phyloP scores from a whole-genome alignment of 768 basidiomycete species.

The Chalciporus chontae region DNA sequence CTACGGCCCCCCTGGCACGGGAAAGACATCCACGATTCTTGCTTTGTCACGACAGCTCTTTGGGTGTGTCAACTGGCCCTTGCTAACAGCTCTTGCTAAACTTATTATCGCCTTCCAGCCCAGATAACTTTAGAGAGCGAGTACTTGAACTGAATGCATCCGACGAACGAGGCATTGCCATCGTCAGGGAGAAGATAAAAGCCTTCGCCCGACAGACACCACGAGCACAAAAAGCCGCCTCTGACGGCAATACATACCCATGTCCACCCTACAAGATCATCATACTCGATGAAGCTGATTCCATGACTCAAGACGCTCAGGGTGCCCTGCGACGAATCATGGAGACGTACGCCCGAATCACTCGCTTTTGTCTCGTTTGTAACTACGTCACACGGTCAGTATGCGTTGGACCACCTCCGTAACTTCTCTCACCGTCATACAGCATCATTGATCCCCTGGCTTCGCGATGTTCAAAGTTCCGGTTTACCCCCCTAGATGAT shows the following conservation, averaged over 20 bases:
- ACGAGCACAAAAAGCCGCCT: slow-evolving; percentile 67
- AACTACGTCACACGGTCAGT: slow-evolving; percentile 96
- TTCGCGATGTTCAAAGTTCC: slow-evolving; percentile 98
- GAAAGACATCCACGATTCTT: slow-evolving; percentile 97
- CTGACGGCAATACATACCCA: slow-evolving; percentile 82
- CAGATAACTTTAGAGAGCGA: slow-evolving; percentile 88
- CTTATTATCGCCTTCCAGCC: slow-evolving; percentile 44
- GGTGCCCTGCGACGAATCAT: slow-evolving; percentile 96
- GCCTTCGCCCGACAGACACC: slow-evolving; percentile 93
- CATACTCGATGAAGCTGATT: slow-evolving; percentile 98
- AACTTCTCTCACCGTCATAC: slow-evolving; percentile 1
- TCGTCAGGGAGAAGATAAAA: slow-evolving; percentile 99
- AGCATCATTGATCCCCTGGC: slow-evolving; percentile 99
- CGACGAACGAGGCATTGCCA: slow-evolving; percentile 94
- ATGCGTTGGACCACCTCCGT: not conserved
- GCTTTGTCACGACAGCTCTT: slow-evolving; percentile 92
- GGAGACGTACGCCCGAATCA: slow-evolving; percentile 98
- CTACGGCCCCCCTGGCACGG: slow-evolving; percentile 98
- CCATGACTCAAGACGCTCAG: slow-evolving; percentile 99
- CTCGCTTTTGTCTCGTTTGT: slow-evolving; percentile 96
- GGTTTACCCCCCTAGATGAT: slow-evolving; percentile 89
- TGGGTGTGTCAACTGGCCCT: slow-evolving; percentile 54
- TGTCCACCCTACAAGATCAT: slow-evolving; percentile 99
- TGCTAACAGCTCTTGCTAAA: not conserved
- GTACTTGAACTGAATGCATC: slow-evolving; percentile 98